These are phyloP conservation scores for Closterium sp. DNA, from an alignment of 139 green algal species.

Conservation along the genomic window DNA sequence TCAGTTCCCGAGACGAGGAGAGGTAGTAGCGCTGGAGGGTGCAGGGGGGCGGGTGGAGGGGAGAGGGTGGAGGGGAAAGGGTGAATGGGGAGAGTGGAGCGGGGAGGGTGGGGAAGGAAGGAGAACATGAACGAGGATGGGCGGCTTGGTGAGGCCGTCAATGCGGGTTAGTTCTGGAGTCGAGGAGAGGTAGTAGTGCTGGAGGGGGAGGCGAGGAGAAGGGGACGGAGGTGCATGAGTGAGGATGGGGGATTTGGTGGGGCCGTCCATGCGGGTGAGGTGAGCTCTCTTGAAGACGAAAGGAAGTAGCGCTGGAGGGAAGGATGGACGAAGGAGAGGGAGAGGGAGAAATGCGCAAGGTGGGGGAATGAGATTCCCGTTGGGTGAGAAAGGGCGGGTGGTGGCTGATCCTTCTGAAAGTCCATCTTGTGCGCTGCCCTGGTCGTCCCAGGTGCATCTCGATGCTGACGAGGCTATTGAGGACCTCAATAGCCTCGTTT, in stretches of 20 bases:
- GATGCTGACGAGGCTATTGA: no score
- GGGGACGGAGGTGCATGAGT: background rate
- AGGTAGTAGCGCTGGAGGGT: background rate
- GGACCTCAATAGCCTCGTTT: no score
- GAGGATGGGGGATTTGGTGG: background rate
- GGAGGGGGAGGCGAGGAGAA: background rate
- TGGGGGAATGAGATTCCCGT: no score
- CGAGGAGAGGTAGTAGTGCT: background rate
- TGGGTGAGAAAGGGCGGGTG: no score
- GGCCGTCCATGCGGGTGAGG: constrained; percentile 85
- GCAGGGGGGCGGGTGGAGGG: background rate
- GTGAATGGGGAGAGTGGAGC: background rate
- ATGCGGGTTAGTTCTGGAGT: constrained; percentile 82
- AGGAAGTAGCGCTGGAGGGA: background rate
- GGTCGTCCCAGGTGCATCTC: no score
- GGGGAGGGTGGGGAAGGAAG: background rate
- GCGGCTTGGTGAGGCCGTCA: constrained; percentile 58
- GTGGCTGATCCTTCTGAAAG: no score
- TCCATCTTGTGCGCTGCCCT: no score
- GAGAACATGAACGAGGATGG: background rate
- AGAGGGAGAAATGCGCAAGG: background rate
- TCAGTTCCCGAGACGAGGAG: constrained; percentile 69
- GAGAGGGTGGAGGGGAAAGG: background rate
- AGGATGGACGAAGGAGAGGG: background rate
- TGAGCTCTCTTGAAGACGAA: constrained; percentile 68